Conservation (phyloP, 768 basidiomycete species). For the Aureoboletus auriporus region DNA sequence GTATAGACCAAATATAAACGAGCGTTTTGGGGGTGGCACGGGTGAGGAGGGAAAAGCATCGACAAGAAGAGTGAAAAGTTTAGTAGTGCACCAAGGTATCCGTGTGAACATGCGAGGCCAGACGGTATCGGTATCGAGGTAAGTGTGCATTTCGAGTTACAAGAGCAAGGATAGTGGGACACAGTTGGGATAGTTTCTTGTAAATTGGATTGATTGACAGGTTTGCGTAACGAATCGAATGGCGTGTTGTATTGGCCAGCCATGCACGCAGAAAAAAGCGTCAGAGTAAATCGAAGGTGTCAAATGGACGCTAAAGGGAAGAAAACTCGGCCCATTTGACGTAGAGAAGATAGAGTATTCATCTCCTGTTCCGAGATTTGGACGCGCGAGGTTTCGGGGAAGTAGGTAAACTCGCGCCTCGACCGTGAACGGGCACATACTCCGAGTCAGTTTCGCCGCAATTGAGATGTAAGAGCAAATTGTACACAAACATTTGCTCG, state of each 20-base stretch:
- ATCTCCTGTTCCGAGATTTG: slow-evolving; percentile 55
- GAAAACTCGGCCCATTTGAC: neutral
- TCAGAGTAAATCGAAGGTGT: no score
- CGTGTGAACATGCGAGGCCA: neutral
- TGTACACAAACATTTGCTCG: slow-evolving; percentile 85
- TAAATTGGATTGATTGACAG: neutral
- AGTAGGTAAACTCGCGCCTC: slow-evolving; percentile 57
- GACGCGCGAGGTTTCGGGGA: slow-evolving; percentile 42
- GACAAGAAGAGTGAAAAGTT: slow-evolving; percentile 3
- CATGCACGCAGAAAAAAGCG: no score
- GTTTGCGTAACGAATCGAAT: neutral
- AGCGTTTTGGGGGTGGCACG: neutral
- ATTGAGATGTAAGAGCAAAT: slow-evolving; percentile 75
- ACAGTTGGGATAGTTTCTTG: neutral
- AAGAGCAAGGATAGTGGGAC: slow-evolving; percentile 1
- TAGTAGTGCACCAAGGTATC: slow-evolving; percentile 13
- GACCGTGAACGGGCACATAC: slow-evolving; percentile 76
- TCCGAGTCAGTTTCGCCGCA: slow-evolving; percentile 72
- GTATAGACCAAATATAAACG: neutral
- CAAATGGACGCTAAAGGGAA: neutral
- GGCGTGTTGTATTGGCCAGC: neutral
- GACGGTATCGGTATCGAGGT: neutral
- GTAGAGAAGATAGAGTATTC: neutral
- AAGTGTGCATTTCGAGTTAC: slow-evolving; percentile 15
- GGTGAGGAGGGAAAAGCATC: neutral